phyloP scores from a whole-genome alignment of 1,284 basidiomycete genomes.

The Puccinia polysora region DNA sequence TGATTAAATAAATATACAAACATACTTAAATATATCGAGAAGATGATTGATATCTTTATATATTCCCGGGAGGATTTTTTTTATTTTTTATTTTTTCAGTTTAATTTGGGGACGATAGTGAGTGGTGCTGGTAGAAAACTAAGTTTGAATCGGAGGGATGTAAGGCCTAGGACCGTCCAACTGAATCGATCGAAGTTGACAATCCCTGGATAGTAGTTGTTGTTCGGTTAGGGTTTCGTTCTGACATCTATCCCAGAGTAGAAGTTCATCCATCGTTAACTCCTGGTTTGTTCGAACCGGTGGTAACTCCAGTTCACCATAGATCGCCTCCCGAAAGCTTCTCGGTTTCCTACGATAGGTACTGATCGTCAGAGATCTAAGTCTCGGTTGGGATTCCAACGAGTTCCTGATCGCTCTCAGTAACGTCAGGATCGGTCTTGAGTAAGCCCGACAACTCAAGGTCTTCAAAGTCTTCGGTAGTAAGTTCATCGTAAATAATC shows the following conservation, averaged over 20 bases:
- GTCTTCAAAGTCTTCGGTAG: slow-evolving; percentile 3
- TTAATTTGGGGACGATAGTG: no score
- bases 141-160: not conserved
- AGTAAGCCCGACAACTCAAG: slow-evolving; percentile 2
- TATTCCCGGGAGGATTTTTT: no score
- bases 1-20: no score
- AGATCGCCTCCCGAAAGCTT: slow-evolving; percentile 1
- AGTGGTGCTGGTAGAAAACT: no score
- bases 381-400: not conserved
- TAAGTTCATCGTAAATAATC: not conserved
- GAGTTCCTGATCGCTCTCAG: slow-evolving; percentile 1
- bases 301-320: not conserved
- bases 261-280: not conserved
- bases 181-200: slow-evolving; percentile 13
- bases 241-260: slow-evolving; percentile 1
- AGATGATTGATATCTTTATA: no score
- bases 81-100: no score
- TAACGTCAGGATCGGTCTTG: not conserved
- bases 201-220: not conserved
- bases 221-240: slow-evolving; percentile 4
- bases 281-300: not conserved
- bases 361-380: slow-evolving; percentile 15
- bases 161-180: slow-evolving; percentile 7
- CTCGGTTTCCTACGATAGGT: slow-evolving; percentile 5
- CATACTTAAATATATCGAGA: no score